Base-by-base conservation (phyloP, 805 yeast genomes). In the Yarrowia sp. region DNA sequence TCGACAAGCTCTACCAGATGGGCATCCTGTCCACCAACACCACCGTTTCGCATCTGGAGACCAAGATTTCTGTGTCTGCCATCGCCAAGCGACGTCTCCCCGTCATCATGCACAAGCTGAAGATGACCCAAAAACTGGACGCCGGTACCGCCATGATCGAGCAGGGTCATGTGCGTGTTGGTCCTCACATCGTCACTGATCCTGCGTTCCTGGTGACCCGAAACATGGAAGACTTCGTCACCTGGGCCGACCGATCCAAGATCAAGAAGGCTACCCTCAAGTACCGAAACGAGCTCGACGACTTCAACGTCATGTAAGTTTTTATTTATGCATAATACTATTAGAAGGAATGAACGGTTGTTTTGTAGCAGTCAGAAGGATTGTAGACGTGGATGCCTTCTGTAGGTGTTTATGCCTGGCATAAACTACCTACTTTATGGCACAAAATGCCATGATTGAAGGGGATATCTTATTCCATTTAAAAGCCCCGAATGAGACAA, bases 191-290 rank as follows among this genome's bases (percentile, higher is more conserved):
- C 25, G 86, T 96, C 44, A 92, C 97, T 0, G 99, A 94, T 73
- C 96, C 98, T 3, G 97, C 98, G 0, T 93, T 86, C 72, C 78
- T 96, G 68, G 94, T 94, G 5, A 93, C 97, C 1, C 82, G 97
- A 71, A 90, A 84, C 68, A 81, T 94, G 88, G 99, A 94, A 72
- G 99, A 94, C 73, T 94, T 90, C 73, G 80, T 94, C 68, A 94
- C 99, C 3, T 94, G 99, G 99, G 94, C 89, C n/a, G 97, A 94
- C 70, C 82, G 86, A 41, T 87, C 96, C 67, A 96, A 94, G 86
- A 92, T 96, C 74, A 92, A 88, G 80, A 82, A 87, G 70, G 90
- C 90, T 67, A 84, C 93, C 63, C 84, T 92, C 76, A 88, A 88
- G 76, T 94, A 88, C 78, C 87, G 89, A 76, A 92, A 93, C 56